These are phyloP conservation scores for Gyrodon lividus DNA, from an alignment of 768 basidiomycete species.

Conservation along the genomic window DNA sequence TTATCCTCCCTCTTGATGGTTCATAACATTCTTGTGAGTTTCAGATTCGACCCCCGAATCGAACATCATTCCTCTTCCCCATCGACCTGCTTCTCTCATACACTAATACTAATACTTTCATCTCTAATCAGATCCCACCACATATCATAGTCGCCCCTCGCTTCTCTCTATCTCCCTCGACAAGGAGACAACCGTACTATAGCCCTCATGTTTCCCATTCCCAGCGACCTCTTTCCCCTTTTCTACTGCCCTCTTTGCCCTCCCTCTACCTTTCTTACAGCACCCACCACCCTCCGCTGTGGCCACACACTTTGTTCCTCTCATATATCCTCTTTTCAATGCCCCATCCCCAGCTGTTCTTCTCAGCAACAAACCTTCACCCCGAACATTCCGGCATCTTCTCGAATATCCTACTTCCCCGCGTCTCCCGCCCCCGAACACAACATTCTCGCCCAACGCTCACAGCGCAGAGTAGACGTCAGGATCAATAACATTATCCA, in stretches of 20 bases:
- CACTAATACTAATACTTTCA: constrained; percentile 1
- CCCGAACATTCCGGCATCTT: constrained; percentile 43
- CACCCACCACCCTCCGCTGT: constrained; percentile 66
- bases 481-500: constrained; percentile 54
- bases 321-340: constrained; percentile 41
- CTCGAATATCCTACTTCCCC: constrained; percentile 34
- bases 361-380: constrained; percentile 16
- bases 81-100: not conserved
- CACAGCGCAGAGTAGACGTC: constrained; percentile 44
- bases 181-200: too few relatives aligned
- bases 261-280: constrained; percentile 33
- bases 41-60: constrained; percentile 24
- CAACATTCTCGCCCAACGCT: not conserved
- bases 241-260: constrained; percentile 58
- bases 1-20: not conserved
- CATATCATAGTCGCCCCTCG: not conserved
- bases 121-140: not conserved
- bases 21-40: constrained; percentile 10
- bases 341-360: constrained; percentile 39
- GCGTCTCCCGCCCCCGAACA: constrained; percentile 32
- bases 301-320: constrained; percentile 77
- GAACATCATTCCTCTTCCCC: not conserved
- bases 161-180: not conserved
- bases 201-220: constrained; percentile 20
- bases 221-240: constrained; percentile 35